A percentile compares a stretch with the other conserved stretches of the same genome.
phyloP scores from a whole-genome alignment of 2,329 filamentous ascomycete genomes.

The Dothistroma septosporum region DNA sequence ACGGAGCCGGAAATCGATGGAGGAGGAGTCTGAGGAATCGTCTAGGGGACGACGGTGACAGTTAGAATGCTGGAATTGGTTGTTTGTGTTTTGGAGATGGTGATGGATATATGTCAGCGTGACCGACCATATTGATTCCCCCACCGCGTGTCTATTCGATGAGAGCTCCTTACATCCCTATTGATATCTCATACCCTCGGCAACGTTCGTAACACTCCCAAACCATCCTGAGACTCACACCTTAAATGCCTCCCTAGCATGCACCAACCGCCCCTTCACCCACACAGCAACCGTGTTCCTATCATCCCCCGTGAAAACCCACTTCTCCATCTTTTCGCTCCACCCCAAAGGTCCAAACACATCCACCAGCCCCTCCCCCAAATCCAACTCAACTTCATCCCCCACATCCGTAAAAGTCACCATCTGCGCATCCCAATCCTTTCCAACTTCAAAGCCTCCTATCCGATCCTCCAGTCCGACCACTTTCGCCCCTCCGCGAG shows the following conservation, averaged over 20 bases:
- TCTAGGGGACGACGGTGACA: too few relatives aligned
- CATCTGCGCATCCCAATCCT: slow-evolving; percentile 87
- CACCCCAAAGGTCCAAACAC: slow-evolving; percentile 89
- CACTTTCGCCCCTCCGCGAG: slow-evolving; percentile 78
- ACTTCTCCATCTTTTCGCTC: slow-evolving; percentile 84
- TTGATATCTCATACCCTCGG: too few relatives aligned
- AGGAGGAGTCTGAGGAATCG: too few relatives aligned
- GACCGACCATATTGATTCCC: too few relatives aligned
- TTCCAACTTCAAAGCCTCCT: slow-evolving; percentile 79
- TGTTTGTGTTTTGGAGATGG: too few relatives aligned
- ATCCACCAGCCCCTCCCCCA: slow-evolving; percentile 62
- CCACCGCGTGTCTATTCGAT: too few relatives aligned
- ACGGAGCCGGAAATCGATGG: too few relatives aligned
- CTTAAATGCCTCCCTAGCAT: slow-evolving; percentile 43
- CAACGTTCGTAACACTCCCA: too few relatives aligned
- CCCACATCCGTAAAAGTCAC: slow-evolving; percentile 56
- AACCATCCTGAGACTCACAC: slow-evolving; percentile 1
- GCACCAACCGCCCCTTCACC: slow-evolving; percentile 80
- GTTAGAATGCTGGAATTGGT: too few relatives aligned
- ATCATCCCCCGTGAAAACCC: slow-evolving; percentile 92
- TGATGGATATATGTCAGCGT: too few relatives aligned
- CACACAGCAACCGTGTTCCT: slow-evolving; percentile 84
- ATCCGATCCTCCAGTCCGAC: slow-evolving; percentile 68
- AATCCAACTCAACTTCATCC: slow-evolving; percentile 36
- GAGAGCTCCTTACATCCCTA: too few relatives aligned